Evolutionary conservation across 352 stramenopile species (phyloP), one percentile per base, ranked within the genome.

Genomic region (Globisporangium lucens): DNA sequence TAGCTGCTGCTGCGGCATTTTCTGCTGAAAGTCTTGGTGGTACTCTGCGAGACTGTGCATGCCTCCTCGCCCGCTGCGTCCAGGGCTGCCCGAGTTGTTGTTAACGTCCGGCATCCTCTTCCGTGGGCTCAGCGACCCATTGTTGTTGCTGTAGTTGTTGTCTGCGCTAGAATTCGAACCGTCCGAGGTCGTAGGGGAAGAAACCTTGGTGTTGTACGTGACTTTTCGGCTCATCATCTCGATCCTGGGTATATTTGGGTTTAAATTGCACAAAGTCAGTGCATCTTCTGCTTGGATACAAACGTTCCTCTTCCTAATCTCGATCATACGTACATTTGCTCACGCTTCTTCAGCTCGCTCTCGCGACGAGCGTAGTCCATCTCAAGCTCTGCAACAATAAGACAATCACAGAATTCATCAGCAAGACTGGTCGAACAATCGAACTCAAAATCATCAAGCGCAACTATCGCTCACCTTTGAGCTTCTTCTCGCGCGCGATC

Each of bases 401-500:
- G 8, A 15, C 60, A 63, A 33, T 15, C 13, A 64, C 51, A 15
- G 6, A 46, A 4, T 4, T 13, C 29, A 72, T 6, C 56, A 61
- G 56, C 24, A 43, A 20, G 53, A 1, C 56, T 33, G 10, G 22
- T 20, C 12, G 9, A 15, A 30, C 9, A 58, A 29, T 2, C 22
- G 30, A 17, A 15, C 13, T n/a, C 4, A 29, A 49, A 9, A 3
- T 36, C 6, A 30, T 29, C 17, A 24, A 24, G 1, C 20, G 15
- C 51, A 65, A 38, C 15, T 13, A 9, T n/a, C 0, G 55, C 56
- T 56, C 67, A 91, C 85, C 86, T 79, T 92, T 93, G 52, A 95
- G 75, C 67, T 93, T 93, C 67, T 90, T 93, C 64, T 95, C 88
- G 52, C 88, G 84, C 13, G 87, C 88, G 57, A 91, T 84, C n/a